Percentiles rank a stretch among this genome's conserved stretches.
These are phyloP conservation scores for Schizosaccharomyces japonicus DNA, from an alignment of 805 yeast genomes.

Conservation along the genomic window DNA sequence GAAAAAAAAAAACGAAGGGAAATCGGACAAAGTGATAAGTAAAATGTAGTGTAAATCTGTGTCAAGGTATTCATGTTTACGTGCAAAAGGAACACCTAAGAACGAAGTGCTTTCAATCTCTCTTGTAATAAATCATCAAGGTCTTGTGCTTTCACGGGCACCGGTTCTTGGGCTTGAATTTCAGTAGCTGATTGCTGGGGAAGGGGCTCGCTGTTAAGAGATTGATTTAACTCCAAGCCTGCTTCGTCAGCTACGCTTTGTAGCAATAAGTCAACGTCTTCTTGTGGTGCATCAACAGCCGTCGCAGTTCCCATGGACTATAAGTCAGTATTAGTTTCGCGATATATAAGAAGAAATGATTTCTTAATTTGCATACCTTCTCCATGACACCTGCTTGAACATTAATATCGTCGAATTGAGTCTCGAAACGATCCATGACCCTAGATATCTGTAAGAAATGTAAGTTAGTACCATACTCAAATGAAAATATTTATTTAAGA, in stretches of 20 bases:
- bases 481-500: not conserved
- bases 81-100: too few species aligned
- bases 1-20: too few species aligned
- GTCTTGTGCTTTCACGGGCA: not conserved
- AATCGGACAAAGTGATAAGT: too few species aligned
- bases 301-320: constrained; percentile 62
- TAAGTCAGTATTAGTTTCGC: not conserved
- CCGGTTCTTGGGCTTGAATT: too few species aligned
- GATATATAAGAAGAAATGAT: not conserved
- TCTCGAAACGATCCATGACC: constrained; percentile 93
- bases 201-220: constrained; percentile 21
- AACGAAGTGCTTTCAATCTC: not conserved
- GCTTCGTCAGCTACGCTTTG: constrained; percentile 92
- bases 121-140: not conserved
- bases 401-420: constrained; percentile 86
- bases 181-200: too few species aligned
- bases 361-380: constrained; percentile 16
- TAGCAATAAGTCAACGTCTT: constrained; percentile 75
- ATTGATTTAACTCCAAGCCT: constrained; percentile 75
- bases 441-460: constrained; percentile 35
- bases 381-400: constrained; percentile 86
- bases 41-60: too few species aligned
- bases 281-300: constrained; percentile 80
- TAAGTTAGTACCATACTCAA: too few species aligned
- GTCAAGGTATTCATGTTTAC: too few species aligned